Conservation (phyloP, 257 asterid species). For the Solanum sitiens region DNA sequence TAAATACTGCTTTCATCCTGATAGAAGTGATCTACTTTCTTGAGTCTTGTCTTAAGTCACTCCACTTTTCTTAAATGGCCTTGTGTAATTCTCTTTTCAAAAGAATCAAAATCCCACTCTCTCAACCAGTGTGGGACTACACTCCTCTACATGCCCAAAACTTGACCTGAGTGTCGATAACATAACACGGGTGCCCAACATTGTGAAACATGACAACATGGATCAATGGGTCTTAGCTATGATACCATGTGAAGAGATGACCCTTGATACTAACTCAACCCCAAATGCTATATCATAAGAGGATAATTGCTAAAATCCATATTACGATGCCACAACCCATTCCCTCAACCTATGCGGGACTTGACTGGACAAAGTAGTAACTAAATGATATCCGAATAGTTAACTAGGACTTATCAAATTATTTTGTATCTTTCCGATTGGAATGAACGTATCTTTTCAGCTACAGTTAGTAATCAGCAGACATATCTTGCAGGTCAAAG, state of each 20-base stretch:
- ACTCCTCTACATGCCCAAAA: not conserved
- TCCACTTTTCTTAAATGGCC: not conserved
- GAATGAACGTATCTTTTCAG: not conserved
- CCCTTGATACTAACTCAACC: not conserved
- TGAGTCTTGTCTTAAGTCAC: not conserved
- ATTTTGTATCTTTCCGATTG: not conserved
- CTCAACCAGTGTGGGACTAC: not conserved
- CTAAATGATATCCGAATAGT: not conserved
- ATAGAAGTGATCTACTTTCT: not conserved
- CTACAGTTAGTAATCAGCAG: not conserved
- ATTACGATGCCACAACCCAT: not conserved
- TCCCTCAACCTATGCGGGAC: not conserved
- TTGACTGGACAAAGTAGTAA: not conserved
- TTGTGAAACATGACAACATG: not conserved
- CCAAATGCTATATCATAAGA: not conserved
- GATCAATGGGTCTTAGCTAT: not conserved
- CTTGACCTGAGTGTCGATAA: not conserved
- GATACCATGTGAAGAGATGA: not conserved
- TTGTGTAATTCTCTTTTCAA: not conserved
- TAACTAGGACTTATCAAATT: not conserved
- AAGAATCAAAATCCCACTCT: not conserved
- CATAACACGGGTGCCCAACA: not conserved
- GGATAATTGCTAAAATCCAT: not conserved
- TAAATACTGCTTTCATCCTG: not conserved
- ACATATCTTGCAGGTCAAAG: conserved; percentile 62